These are phyloP conservation scores for Eragrostis curvula DNA, from an alignment of 176 grass and related monocot genomes.

Conservation along the genomic window DNA sequence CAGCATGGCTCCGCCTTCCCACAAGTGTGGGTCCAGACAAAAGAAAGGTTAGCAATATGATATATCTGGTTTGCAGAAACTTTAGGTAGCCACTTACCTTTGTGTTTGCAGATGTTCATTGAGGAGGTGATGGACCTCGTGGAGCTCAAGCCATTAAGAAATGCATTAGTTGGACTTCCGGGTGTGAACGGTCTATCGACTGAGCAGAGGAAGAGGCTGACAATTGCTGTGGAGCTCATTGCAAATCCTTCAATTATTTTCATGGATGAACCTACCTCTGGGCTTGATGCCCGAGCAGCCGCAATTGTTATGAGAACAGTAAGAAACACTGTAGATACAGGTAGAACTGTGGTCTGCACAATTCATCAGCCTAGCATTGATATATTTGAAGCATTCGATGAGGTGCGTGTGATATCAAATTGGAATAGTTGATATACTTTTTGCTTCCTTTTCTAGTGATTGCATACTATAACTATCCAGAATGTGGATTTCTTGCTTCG, in stretches of 20 bases:
- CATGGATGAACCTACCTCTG: neutral
- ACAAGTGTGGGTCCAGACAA: neutral
- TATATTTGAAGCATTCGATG: conserved; percentile 95
- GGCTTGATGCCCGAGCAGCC: neutral
- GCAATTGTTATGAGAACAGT: conserved; percentile 18
- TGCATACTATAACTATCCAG: conserved; percentile 2
- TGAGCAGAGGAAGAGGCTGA: neutral
- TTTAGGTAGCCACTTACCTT: conserved; percentile 21
- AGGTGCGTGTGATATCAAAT: conserved; percentile 46
- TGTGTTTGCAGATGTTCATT: neutral
- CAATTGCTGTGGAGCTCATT: neutral
- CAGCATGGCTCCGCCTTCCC: conserved; percentile 19
- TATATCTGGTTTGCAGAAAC: neutral
- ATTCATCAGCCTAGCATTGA: conserved; percentile 99
- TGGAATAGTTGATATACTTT: no score
- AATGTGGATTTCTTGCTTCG: neutral
- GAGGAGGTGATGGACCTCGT: neutral
- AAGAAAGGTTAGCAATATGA: neutral
- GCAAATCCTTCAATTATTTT: neutral
- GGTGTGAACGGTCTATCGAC: neutral
- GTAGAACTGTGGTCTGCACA: conserved; percentile 90
- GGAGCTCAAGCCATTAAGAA: neutral
- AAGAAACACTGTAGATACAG: conserved; percentile 82
- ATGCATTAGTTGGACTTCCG: neutral
- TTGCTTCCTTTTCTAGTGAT: neutral